These are phyloP conservation scores for Stylosanthes scabra DNA, from an alignment of 331 rosid species.

Conservation along the genomic window DNA sequence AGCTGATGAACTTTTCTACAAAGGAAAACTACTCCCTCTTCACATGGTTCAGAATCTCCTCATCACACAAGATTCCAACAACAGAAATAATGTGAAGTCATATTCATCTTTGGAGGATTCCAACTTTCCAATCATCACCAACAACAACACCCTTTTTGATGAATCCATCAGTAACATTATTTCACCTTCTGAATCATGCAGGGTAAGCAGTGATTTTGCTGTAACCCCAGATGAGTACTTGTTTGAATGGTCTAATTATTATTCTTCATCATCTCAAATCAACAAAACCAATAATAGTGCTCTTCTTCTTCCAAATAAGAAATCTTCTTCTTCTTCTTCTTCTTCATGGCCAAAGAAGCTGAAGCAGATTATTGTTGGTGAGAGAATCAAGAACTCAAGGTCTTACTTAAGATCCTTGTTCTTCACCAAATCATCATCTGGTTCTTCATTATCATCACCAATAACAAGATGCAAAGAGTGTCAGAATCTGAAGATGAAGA, in stretches of 20 bases:
- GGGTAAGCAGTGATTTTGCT: slow-evolving; percentile 62
- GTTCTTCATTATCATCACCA: slow-evolving; percentile 42
- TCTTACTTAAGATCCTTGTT: slow-evolving; percentile 72
- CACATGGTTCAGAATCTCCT: slow-evolving; percentile 74
- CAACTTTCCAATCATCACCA: neutral
- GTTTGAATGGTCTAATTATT: slow-evolving; percentile 45
- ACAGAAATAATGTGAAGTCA: too few relatives aligned
- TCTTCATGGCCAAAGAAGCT: slow-evolving; percentile 68
- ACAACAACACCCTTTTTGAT: slow-evolving; percentile 45
- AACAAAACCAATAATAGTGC: neutral
- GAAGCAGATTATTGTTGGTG: slow-evolving; percentile 61
- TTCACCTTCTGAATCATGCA: slow-evolving; percentile 69
- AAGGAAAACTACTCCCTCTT: slow-evolving; percentile 95
- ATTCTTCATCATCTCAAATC: slow-evolving; percentile 36
- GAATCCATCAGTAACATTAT: slow-evolving; percentile 56
- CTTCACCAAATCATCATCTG: slow-evolving; percentile 60
- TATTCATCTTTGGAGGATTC: too few relatives aligned
- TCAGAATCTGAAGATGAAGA: slow-evolving; percentile 47
- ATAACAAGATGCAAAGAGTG: slow-evolving; percentile 35
- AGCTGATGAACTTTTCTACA: slow-evolving; percentile 96
- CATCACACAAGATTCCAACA: slow-evolving; percentile 14
- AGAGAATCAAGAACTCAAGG: slow-evolving; percentile 70
- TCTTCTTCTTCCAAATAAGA: slow-evolving; percentile 48
- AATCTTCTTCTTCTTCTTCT: neutral
- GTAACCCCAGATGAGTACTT: slow-evolving; percentile 64